Base-by-base conservation (phyloP, 2,329 filamentous ascomycete genomes). In the Fusarium proliferatum region DNA sequence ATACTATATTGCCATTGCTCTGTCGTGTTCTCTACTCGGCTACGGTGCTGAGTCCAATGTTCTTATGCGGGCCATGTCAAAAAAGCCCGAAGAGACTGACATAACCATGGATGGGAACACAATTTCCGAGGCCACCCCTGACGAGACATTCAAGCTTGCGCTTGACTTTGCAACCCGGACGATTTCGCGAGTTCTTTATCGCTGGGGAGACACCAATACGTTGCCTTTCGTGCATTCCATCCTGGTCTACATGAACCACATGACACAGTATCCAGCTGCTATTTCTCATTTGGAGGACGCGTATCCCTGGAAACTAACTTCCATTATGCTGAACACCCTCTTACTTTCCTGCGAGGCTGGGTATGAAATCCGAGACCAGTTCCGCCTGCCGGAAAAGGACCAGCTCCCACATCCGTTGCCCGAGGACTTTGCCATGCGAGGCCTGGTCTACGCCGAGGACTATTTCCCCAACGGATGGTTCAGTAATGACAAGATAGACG, bases 401-500 rank as follows among this genome's bases (percentile, higher is more conserved):
- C 81, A 81, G 3, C 79, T 85, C 0, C 85, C 84, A 3, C 83
- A 86, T 2, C 91, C 92, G 0, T 79, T 94, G 0, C 91, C 91
- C 0, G 93, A 94, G 55, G 93, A 95, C 68, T 93, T 89, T 72
- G 85, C 88, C 0, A 86, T 94, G 62, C 85, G 91, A 2, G 92
- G 92, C 0, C 82, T 93, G 3, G 79, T 90, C 4, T 93, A 90
- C 84, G 84, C 86, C 0, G 85, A 89, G 5, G 83, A 84, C 16
- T 91, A 91, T 63, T 91, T 88, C 60, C 90, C 91, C 0, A 63
- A 80, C 0, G 82, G 85, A 2, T 93, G 89, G 88, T 93, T 93
- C 76, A 73, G 79, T 0, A 85, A 86, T 13, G 85, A 87, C 3
- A 86, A 87, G 65, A 85, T 90, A 9, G 91, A 93, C 33, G 91